Conservation (phyloP, 371 early-diverging fungal genomes). For the Gilbertella persicaria region DNA sequence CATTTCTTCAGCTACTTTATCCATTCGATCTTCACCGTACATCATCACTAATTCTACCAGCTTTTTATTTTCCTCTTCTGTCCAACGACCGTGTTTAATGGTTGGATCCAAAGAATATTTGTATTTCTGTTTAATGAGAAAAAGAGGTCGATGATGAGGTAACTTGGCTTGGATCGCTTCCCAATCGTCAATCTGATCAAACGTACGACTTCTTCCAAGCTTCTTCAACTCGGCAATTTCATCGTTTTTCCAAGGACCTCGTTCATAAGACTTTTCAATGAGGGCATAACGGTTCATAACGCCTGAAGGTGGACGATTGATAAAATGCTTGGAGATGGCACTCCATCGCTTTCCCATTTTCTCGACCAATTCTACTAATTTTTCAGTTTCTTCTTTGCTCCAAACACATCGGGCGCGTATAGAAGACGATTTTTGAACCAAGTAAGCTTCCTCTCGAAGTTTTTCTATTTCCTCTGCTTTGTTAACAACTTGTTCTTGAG, state of each 20-base stretch:
- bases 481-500: background rate
- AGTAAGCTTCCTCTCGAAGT: constrained; percentile 11
- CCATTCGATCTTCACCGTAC: constrained; percentile 24
- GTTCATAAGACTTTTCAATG: background rate
- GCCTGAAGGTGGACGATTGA: constrained; percentile 18
- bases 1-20: constrained; percentile 15
- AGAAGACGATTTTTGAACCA: background rate
- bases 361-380: constrained; percentile 13
- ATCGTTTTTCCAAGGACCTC: constrained; percentile 36
- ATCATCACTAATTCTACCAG: constrained; percentile 8
- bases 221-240: constrained; percentile 24
- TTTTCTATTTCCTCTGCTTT: background rate
- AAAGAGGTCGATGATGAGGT: constrained; percentile 22
- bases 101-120: constrained; percentile 29
- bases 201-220: constrained; percentile 8
- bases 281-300: constrained; percentile 23
- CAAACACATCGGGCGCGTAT: constrained; percentile 26
- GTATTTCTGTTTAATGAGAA: constrained; percentile 27
- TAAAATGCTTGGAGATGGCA: constrained; percentile 17
- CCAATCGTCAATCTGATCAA: constrained; percentile 25
- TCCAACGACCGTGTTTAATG: constrained; percentile 39
- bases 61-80: constrained; percentile 23
- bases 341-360: constrained; percentile 21
- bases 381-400: constrained; percentile 31
- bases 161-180: constrained; percentile 20